Conservation (phyloP, 345 rosid genomes). For the Aquilaria yunnanensis region DNA sequence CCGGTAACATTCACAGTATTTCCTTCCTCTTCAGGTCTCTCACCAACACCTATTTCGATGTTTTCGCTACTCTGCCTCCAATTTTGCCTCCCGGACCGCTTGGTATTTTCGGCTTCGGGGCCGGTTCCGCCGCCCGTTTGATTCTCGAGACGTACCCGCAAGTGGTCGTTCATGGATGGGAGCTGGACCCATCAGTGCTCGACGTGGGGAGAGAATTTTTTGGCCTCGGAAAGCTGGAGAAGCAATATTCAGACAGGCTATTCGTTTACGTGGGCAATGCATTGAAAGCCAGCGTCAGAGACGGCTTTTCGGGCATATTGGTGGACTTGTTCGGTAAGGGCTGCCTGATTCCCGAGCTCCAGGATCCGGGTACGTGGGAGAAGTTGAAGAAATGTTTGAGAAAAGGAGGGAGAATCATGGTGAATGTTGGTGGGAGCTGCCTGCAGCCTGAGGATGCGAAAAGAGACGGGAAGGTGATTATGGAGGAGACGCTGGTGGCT, state of each 20-base stretch:
- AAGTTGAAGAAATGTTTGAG: constrained; percentile 46
- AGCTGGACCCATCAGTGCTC: constrained; percentile 78
- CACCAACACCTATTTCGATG: constrained; percentile 79
- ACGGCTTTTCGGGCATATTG: constrained; percentile 55
- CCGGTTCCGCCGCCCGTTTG: constrained; percentile 67
- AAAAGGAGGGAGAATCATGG: constrained; percentile 63
- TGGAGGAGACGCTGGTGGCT: constrained; percentile 65
- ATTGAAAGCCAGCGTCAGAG: constrained; percentile 37
- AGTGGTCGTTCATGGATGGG: constrained; percentile 70
- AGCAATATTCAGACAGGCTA: constrained; percentile 42
- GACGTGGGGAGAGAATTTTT: constrained; percentile 77
- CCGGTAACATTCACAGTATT: constrained; percentile 90
- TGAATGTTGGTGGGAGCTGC: constrained; percentile 53
- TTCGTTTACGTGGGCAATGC: constrained; percentile 68
- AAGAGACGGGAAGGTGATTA: constrained; percentile 60
- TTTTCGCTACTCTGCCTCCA: constrained; percentile 75
- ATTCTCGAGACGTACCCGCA: constrained; percentile 65
- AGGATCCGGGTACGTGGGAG: constrained; percentile 68
- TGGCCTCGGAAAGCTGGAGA: constrained; percentile 61
- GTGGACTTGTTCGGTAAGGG: constrained; percentile 69
- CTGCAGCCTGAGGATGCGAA: constrained; percentile 55
- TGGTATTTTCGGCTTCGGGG: constrained; percentile 84
- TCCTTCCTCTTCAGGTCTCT: constrained; percentile 61
- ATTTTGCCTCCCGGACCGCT: constrained; percentile 67
- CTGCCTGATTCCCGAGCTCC: constrained; percentile 74